Conservation (phyloP, 2,329 filamentous ascomycete species). For the Cadophora gregata region DNA sequence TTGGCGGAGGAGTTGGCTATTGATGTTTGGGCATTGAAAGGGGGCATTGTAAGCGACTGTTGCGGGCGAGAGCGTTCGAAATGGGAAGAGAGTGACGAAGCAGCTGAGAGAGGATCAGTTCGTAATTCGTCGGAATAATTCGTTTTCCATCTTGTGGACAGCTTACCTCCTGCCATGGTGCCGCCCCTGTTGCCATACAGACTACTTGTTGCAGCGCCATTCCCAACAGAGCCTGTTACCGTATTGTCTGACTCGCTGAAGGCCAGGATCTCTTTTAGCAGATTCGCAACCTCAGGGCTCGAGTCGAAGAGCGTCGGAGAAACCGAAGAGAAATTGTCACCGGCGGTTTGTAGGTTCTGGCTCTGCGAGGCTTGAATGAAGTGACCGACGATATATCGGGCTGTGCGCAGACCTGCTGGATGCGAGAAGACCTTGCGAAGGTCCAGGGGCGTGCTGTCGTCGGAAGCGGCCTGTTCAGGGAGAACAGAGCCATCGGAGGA, state of each 20-base stretch:
- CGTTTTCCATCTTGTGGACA: background rate
- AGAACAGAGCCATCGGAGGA: constrained; percentile 22
- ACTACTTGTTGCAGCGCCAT: background rate
- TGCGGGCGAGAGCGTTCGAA: background rate
- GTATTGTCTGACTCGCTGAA: constrained; percentile 25
- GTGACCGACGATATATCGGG: constrained; percentile 25
- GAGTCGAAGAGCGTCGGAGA: constrained; percentile 19
- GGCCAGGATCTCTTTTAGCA: constrained; percentile 28
- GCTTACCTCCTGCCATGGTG: background rate
- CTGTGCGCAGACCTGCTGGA: constrained; percentile 30
- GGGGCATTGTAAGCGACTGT: background rate
- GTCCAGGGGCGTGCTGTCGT: constrained; percentile 23
- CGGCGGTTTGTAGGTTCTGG: background rate
- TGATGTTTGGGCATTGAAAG: background rate
- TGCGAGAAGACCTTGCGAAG: constrained; percentile 28
- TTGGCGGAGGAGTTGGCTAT: constrained; percentile 9
- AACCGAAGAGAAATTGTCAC: constrained; percentile 16
- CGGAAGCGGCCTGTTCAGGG: constrained; percentile 7
- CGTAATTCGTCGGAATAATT: constrained; percentile 5
- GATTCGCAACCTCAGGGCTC: constrained; percentile 23
- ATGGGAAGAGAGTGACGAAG: constrained; percentile 7
- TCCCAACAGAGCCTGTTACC: background rate
- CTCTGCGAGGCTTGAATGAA: constrained; percentile 15
- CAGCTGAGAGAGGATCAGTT: background rate
- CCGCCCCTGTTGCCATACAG: background rate